Evolutionary conservation across 371 early-diverging fungal species (phyloP).

Genomic region (Lichtheimia ramosa): DNA sequence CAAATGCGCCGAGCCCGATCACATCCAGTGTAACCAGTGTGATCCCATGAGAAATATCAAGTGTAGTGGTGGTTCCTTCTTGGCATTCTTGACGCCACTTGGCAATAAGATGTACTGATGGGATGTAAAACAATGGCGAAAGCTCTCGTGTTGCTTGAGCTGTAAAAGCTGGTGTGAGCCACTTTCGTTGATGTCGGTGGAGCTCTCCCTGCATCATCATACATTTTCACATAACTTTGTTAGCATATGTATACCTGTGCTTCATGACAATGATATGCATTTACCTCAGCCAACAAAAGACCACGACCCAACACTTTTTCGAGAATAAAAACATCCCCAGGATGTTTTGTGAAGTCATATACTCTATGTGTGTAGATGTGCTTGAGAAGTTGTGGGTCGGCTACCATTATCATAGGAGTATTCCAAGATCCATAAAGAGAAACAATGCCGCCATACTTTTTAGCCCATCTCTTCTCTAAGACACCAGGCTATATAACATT

Average conservation of each 20-base stretch:
- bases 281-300: conserved; percentile 1
- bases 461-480: conserved; percentile 53
- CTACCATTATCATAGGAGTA: conserved; percentile 36
- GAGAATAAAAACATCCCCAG: conserved; percentile 23
- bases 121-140: conserved; percentile 43
- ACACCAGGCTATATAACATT: conserved; percentile 28
- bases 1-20: conserved; percentile 53
- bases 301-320: conserved; percentile 40
- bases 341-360: conserved; percentile 55
- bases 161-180: conserved; percentile 68
- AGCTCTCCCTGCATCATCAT: conserved; percentile 35
- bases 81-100: conserved; percentile 6
- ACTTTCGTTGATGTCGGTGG: conserved; percentile 66
- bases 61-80: conserved; percentile 6
- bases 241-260: not conserved
- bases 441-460: conserved; percentile 55
- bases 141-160: conserved; percentile 47
- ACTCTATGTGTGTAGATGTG: conserved; percentile 49
- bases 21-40: conserved; percentile 47
- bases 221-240: not conserved
- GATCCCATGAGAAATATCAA: conserved; percentile 33
- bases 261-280: not conserved
- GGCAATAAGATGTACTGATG: conserved; percentile 18
- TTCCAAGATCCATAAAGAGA: conserved; percentile 54
- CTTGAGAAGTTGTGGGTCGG: conserved; percentile 52